Base-by-base conservation (phyloP, 2,329 filamentous ascomycete species). In the Sporothrix variecibatus region DNA sequence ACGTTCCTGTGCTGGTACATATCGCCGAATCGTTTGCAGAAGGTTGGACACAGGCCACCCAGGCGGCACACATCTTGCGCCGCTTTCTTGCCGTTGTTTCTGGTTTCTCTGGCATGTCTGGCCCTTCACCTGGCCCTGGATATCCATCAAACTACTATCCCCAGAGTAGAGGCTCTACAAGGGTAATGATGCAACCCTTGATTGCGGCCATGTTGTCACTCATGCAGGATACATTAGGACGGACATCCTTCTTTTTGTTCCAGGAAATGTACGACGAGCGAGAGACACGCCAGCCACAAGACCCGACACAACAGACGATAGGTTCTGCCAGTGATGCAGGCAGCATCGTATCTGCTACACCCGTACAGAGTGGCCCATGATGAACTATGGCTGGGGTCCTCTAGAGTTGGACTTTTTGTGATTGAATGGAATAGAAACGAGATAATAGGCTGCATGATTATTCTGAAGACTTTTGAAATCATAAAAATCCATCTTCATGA, bases 21-120 rank as follows among this genome's bases (percentile, higher is more conserved):
- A 64, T 74, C 9, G 43, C 69, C n/a, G 72, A 71, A n/a, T 60
- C 72, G 9, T 84, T 84, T 73, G 79, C 83, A 0, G 78, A 79
- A 15, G 78, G 77, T 34, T 84, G 82, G 82, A 62, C 75, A 3
- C 76, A 78, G 3, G 82, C 83, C 1, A 81, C 80, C 20, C 80
- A 80, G n/a, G 81, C 80, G 9, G 81, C 81, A 4, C 78, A 78
- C 11, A 77, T 84, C 28, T 78, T 84, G 53, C 81, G 76, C 53
- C 81, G 78, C 78, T 82, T 80, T 72, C 74, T 80, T 38, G 72
- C 72, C 3, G 67, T 78, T 5, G 73, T 80, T 1, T 74, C 77
- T 11, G 75, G 56, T 6, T 31, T 60, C 12, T 60, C 56, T 34
- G 28, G 28, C 28, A 60, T 60, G 56, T 1, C 28, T 20, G 56